Base-by-base conservation (phyloP, 2,329 filamentous ascomycete species). In the Trichoderma gracile region DNA sequence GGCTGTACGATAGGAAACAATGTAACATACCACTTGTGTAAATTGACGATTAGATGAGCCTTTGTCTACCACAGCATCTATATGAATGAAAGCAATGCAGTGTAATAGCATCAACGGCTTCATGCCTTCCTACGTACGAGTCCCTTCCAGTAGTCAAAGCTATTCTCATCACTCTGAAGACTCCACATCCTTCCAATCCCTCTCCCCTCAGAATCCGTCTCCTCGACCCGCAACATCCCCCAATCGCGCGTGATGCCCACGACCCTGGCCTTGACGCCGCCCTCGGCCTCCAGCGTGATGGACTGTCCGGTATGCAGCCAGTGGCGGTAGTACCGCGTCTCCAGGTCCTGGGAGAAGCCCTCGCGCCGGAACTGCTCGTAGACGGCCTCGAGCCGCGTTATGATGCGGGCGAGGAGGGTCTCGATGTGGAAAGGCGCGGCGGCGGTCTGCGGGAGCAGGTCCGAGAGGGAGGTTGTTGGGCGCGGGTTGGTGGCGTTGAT, bases 141-240 rank as follows among this genome's bases (percentile, higher is more conserved):
- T 0, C 95, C 95, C 73, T 86, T 91, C 79, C 97, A 96, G 76
- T 97, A 99, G 78, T 99, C 95, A 80, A 99, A 99, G 76, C 93
- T 97, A 73, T 99, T 99, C 74, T 93, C 92, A 76, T 99, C 95
- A 75, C 93, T 97, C 80, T 97, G 93, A 77, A 99, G 78, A 70
- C 89, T 86, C 85, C 90, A 94, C 56, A 89, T 81, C 77, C 85
- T 90, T 0, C 94, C 93, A 0, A 91, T 97, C 2, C 83, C 80
- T 60, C 88, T 81, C 67, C 92, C 92, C 65, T 89, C 84, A 75
- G 82, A 85, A 3, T 88, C 89, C 60, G 96, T 76, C 80, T 98
- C 93, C 76, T 97, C 91, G 0, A 89, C 95, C 68, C 89, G 83
- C 68, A 99, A 73, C 75, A 98, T 80, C 0, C 95, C 95, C 88